phyloP scores from a whole-genome alignment of 106 monocot species.

The Hemerocallis citrina region DNA sequence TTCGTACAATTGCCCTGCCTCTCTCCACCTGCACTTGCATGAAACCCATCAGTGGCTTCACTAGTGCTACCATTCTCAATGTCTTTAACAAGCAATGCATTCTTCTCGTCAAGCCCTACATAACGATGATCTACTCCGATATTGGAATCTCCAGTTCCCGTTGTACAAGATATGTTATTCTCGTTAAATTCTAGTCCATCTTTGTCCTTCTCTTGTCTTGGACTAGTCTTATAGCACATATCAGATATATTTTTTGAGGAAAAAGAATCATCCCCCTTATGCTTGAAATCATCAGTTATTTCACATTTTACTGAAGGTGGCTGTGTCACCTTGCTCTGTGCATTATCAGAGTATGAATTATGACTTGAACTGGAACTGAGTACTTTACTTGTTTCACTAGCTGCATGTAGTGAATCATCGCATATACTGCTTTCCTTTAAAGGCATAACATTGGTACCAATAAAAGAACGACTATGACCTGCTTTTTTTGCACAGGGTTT shows the following conservation, averaged over 20 bases:
- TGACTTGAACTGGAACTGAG: constrained; percentile 30
- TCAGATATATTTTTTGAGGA: not conserved
- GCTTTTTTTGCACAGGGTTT: constrained; percentile 24
- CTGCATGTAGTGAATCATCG: constrained; percentile 12
- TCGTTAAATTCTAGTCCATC: constrained; percentile 24
- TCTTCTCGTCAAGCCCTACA: constrained; percentile 12
- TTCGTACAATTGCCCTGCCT: not conserved
- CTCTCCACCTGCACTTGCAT: not conserved
- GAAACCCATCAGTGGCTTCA: not conserved
- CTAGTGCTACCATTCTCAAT: not conserved
- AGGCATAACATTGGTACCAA: constrained; percentile 9
- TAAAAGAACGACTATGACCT: constrained; percentile 32
- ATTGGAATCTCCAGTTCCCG: constrained; percentile 26
- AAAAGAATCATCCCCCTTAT: not conserved
- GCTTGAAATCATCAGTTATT: too few relatives aligned
- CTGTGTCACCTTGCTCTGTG: constrained; percentile 40
- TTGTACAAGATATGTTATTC: constrained; percentile 38
- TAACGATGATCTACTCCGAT: not conserved
- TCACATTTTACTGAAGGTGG: too few relatives aligned
- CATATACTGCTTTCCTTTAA: constrained; percentile 19
- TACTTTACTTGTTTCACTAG: constrained; percentile 36
- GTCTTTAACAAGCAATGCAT: constrained; percentile 10
- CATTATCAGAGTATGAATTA: constrained; percentile 37
- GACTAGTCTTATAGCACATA: not conserved
- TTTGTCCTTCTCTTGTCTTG: constrained; percentile 14